These are phyloP conservation scores for Euphorbia pulcherrima DNA, from an alignment of 345 rosid genomes.

Conservation along the genomic window DNA sequence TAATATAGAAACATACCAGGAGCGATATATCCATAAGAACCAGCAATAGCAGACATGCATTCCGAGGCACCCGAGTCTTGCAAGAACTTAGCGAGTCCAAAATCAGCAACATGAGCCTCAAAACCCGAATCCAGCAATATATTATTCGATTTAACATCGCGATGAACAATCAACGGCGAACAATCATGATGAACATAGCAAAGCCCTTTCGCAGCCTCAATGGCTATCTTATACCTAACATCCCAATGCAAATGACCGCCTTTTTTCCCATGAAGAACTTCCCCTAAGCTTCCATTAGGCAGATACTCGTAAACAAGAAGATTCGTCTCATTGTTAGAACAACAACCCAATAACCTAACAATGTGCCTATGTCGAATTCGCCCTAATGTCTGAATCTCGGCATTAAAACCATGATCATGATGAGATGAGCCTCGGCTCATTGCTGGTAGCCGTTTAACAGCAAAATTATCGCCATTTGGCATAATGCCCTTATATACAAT, in stretches of 20 bases:
- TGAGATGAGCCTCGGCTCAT: slow-evolving; percentile 90
- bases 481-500: slow-evolving; percentile 75
- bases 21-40: slow-evolving; percentile 92
- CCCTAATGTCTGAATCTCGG: slow-evolving; percentile 90
- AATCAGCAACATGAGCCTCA: slow-evolving; percentile 94
- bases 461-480: slow-evolving; percentile 77
- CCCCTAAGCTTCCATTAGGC: slow-evolving; percentile 92
- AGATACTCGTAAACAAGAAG: slow-evolving; percentile 81
- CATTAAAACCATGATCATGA: slow-evolving; percentile 92
- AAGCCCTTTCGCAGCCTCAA: slow-evolving; percentile 83
- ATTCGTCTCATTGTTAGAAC: slow-evolving; percentile 89
- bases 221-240: slow-evolving; percentile 73
- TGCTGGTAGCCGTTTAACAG: slow-evolving; percentile 72
- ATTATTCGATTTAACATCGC: slow-evolving; percentile 84
- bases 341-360: slow-evolving; percentile 74
- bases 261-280: slow-evolving; percentile 85
- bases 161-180: slow-evolving; percentile 78
- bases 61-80: slow-evolving; percentile 92
- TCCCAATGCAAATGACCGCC: slow-evolving; percentile 91
- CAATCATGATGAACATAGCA: slow-evolving; percentile 91
- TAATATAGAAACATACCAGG: slow-evolving; percentile 53
- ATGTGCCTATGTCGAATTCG: slow-evolving; percentile 83
- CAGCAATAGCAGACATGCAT: slow-evolving; percentile 96
- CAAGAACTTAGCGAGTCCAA: slow-evolving; percentile 86
- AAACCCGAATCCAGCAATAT: slow-evolving; percentile 73